These are phyloP conservation scores for Cordia subcordata DNA, from an alignment of 257 asterid genomes.

Conservation along the genomic window DNA sequence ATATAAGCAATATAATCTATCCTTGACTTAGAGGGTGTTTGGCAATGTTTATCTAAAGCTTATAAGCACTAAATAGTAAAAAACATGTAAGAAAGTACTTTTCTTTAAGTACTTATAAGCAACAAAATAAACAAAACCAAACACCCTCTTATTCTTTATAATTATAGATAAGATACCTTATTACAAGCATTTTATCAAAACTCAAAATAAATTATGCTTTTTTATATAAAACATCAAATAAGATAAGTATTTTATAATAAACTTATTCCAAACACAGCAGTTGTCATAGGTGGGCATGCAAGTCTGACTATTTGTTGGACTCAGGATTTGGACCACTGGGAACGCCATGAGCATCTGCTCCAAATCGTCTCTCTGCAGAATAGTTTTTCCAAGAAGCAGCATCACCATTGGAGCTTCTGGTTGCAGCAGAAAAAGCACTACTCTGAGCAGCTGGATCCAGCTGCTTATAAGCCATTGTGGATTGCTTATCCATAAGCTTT, in stretches of 20 bases:
- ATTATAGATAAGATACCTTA: too few species aligned
- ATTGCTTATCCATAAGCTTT: constrained; percentile 22
- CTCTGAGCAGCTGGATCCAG: constrained; percentile 13
- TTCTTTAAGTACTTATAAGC: too few species aligned
- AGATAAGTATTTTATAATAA: too few species aligned
- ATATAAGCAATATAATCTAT: too few species aligned
- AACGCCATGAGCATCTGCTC: constrained; percentile 65
- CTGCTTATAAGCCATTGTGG: constrained; percentile 24
- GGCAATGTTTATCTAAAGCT: too few species aligned
- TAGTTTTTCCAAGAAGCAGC: not conserved
- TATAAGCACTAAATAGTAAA: too few species aligned
- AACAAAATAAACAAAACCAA: too few species aligned
- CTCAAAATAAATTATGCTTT: too few species aligned
- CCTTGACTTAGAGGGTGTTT: too few species aligned
- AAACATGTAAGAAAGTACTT: too few species aligned
- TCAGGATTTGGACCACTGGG: constrained; percentile 93
- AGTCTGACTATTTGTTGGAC: constrained; percentile 50
- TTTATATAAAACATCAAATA: not conserved
- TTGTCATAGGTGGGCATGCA: not conserved
- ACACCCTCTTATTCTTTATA: not conserved
- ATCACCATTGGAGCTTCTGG: not conserved
- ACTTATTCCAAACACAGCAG: not conserved
- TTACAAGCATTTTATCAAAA: too few species aligned
- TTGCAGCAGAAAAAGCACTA: not conserved
- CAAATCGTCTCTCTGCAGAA: constrained; percentile 19